Conservation (phyloP, 371 early-diverging fungal species). For the Mucor saturninus region DNA sequence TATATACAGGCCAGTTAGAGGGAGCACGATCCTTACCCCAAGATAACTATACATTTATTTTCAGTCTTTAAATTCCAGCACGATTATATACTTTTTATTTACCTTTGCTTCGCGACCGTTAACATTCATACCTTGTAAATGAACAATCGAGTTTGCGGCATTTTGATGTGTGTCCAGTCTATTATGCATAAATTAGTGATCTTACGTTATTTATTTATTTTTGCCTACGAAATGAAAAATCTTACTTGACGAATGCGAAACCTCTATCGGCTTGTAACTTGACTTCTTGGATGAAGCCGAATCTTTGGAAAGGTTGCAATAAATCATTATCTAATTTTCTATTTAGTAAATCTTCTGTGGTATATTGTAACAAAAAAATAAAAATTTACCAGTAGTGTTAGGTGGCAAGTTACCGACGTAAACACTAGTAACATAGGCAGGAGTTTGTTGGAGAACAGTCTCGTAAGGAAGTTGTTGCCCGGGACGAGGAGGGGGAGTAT, state of each 20-base stretch:
- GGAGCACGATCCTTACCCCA: conserved; percentile 86
- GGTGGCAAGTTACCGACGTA: conserved; percentile 88
- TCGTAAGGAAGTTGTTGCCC: conserved; percentile 71
- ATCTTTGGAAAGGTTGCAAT: conserved; percentile 67
- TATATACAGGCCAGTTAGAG: conserved; percentile 20
- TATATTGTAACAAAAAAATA: not conserved
- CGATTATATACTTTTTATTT: conserved; percentile 1
- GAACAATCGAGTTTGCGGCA: conserved; percentile 85
- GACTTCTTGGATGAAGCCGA: conserved; percentile 78
- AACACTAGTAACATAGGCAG: conserved; percentile 84
- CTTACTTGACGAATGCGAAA: conserved; percentile 86
- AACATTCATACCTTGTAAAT: conserved; percentile 74
- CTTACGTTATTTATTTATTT: not conserved
- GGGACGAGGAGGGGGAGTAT: conserved; percentile 57
- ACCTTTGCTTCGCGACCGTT: conserved; percentile 74
- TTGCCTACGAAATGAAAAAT: not conserved
- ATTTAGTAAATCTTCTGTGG: not conserved
- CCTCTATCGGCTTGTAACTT: conserved; percentile 90
- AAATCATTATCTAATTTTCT: conserved; percentile 19
- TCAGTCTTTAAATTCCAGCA: not conserved
- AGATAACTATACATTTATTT: conserved; percentile 55
- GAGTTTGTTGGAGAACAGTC: conserved; percentile 72
- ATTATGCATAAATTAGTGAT: not conserved
- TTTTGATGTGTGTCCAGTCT: conserved; percentile 89
- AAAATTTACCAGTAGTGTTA: conserved; percentile 24